Base-by-base conservation (phyloP, 306 rosid species). In the Dryas octopetala region DNA sequence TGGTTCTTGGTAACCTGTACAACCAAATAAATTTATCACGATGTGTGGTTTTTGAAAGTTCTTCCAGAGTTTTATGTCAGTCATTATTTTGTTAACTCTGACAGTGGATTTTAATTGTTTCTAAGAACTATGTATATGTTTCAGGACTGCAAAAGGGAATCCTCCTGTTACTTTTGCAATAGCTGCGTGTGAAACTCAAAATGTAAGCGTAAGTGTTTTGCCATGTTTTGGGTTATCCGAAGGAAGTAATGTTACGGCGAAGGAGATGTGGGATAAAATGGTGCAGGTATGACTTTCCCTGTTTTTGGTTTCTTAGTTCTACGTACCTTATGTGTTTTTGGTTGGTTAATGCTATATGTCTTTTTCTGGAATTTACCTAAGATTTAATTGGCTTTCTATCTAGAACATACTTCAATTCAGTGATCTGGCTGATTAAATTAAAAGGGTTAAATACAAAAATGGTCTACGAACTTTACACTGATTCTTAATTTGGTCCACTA, bases 111-210 rank as follows among this genome's bases (percentile, higher is more conserved):
- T 70, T 46, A 66, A 71, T 48, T 74, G 71, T 83, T 74, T 81
- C 65, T 59, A 59, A 49, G 68, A 79, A 71, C 80, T 58, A 78
- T 88, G 69, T 50, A 60, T 71, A 55, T 81, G 71, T 74, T 90
- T 76, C 93, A 95, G 99, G 90, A 90, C 96, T 80, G 97, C 91
- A 11, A 95, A 85, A 78, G 96, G 93, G 73, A 90, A 89, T 75
- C 97, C 97, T 77, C 99, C 99, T 64, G 99, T 90, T 71, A 91
- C 97, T 38, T 95, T 95, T 53, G 79, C 93, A 49, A 80, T 95
- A 80, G 99, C 97, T 72, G 99, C 99, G 73, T 90, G 97, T 61
- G 99, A 95, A 82, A 91, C 97, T 60, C 99, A 95, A 87, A 95
- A 95, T 80, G 99, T 95, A 40, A 92, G 83, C 46, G 97, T 95